These are phyloP conservation scores for Paramecium octaurelia DNA, from an alignment of 73 alveolate genomes.

Conservation along the genomic window DNA sequence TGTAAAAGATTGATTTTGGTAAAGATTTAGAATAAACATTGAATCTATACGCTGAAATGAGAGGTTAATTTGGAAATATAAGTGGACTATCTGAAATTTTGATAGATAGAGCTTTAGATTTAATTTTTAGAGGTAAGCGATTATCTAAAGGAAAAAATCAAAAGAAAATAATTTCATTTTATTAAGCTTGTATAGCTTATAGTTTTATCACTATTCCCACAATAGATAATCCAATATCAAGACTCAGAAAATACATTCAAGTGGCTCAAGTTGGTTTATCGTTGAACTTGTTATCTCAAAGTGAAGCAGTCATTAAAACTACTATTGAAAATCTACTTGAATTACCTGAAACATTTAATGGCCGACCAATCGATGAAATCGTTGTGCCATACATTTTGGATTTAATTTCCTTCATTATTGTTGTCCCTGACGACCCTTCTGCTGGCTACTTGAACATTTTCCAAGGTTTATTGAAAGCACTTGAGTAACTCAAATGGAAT, in stretches of 20 bases:
- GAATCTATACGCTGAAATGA: constrained; percentile 89
- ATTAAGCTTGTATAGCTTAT: constrained; percentile 94
- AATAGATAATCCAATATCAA: constrained; percentile 61
- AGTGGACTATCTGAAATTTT: constrained; percentile 82
- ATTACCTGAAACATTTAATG: constrained; percentile 40
- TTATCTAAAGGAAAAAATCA: constrained; percentile 85
- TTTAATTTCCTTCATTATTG: constrained; percentile 21
- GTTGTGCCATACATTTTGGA: not conserved
- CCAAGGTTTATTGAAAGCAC: constrained; percentile 17
- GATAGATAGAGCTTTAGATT: constrained; percentile 73
- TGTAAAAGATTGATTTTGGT: constrained; percentile 90
- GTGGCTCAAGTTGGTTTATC: constrained; percentile 32
- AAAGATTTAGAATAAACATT: constrained; percentile 89
- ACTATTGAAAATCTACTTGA: constrained; percentile 39
- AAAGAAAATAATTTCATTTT: constrained; percentile 81
- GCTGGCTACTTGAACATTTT: constrained; percentile 25
- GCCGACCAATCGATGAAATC: constrained; percentile 12
- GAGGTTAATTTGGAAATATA: constrained; percentile 87
- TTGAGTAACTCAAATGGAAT: constrained; percentile 33
- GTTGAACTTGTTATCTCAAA: constrained; percentile 24
- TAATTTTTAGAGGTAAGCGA: constrained; percentile 81
- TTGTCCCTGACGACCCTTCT: constrained; percentile 60
- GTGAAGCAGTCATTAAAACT: constrained; percentile 52
- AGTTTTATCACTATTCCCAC: constrained; percentile 92
- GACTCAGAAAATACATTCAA: not conserved